These are phyloP conservation scores for Leishmania mexicana DNA, from an alignment of 208 protist species.

Conservation along the genomic window DNA sequence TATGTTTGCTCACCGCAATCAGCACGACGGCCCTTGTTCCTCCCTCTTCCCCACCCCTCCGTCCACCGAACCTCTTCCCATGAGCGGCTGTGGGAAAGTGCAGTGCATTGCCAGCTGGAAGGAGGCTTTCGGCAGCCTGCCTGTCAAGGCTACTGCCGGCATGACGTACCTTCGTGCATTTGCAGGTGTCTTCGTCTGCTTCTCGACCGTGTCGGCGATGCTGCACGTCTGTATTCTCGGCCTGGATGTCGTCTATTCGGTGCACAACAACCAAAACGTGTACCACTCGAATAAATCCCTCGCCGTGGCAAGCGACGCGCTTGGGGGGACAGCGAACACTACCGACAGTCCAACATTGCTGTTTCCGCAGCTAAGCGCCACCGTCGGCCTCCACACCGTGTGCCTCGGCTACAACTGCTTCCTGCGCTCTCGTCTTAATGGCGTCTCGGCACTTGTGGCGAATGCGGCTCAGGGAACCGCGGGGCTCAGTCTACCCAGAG, in stretches of 20 bases:
- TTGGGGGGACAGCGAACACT: not conserved
- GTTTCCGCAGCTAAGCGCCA: constrained; percentile 44
- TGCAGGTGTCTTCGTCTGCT: constrained; percentile 1
- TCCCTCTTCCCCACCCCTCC: not conserved
- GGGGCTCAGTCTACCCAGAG: not conserved
- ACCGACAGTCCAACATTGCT: constrained; percentile 10
- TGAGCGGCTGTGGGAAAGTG: not conserved
- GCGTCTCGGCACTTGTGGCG: constrained; percentile 20
- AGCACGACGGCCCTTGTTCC: not conserved
- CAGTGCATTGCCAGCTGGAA: not conserved
- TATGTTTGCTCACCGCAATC: no score
- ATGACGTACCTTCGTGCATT: constrained; percentile 13
- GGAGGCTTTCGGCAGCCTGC: not conserved
- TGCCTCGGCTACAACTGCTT: constrained; percentile 36
- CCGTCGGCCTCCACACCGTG: constrained; percentile 40
- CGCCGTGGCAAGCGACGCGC: not conserved
- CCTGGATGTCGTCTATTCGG: constrained; percentile 9
- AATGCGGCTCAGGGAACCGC: not conserved
- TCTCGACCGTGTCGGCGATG: constrained; percentile 7
- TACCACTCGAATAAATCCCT: constrained; percentile 2
- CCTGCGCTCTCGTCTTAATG: constrained; percentile 14
- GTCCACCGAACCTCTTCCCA: not conserved
- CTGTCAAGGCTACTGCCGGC: constrained; percentile 3
- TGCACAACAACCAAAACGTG: constrained; percentile 23
- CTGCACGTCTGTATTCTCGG: constrained; percentile 10